Conservation (phyloP, 164 flowering plant genomes). For the Euptelea pleiosperma region DNA sequence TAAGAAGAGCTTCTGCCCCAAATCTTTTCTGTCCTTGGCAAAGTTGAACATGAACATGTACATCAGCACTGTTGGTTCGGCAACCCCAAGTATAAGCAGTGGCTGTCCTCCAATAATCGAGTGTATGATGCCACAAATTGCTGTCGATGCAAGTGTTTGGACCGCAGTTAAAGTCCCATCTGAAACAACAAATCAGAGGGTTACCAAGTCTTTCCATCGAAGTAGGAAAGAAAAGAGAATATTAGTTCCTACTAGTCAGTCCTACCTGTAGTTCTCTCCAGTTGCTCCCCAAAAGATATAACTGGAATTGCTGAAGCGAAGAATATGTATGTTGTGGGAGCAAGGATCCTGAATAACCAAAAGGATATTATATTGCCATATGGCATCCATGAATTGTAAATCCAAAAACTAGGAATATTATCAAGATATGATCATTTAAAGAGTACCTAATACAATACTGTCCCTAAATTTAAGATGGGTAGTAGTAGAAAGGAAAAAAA, state of each 20-base stretch:
- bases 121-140: slow-evolving; percentile 92
- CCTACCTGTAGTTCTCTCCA: slow-evolving; percentile 77
- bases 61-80: slow-evolving; percentile 97
- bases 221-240: slow-evolving; percentile 10
- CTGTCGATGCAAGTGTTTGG: slow-evolving; percentile 92
- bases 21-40: slow-evolving; percentile 74
- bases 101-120: slow-evolving; percentile 98
- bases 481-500: background rate
- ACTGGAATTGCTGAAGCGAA: slow-evolving; percentile 99
- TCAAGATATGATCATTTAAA: background rate
- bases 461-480: background rate
- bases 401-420: background rate
- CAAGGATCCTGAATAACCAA: slow-evolving; percentile 64
- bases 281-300: slow-evolving; percentile 94
- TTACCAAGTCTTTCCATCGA: background rate
- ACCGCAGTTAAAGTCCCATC: slow-evolving; percentile 93
- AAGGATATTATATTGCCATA: background rate
- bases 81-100: slow-evolving; percentile 93
- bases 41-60: slow-evolving; percentile 93
- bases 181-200: slow-evolving; percentile 28
- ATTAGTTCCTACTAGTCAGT: background rate
- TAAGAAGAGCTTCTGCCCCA: slow-evolving; percentile 75
- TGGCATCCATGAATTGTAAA: background rate
- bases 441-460: background rate
- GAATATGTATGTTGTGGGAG: slow-evolving; percentile 95